Evolutionary conservation across 805 yeast genomes (phyloP), one percentile per base, ranked within the genome.

Genomic region (Saturnispora sanitii): DNA sequence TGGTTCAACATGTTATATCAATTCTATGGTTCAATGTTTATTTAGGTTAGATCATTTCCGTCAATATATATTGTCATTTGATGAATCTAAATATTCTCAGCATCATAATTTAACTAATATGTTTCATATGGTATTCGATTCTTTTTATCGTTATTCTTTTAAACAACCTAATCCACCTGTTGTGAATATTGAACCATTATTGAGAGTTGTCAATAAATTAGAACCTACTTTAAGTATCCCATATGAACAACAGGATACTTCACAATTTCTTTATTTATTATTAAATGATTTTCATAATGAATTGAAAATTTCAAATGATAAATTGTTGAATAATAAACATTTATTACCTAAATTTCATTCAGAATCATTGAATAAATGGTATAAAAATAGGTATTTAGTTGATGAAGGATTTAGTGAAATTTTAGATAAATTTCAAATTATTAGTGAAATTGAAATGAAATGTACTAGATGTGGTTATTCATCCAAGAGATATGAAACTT

Each of bases 211-310:
- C 32, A 67, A 77, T 35, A 57, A 65, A 2, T 52, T 80, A 18
- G 75, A 80, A 47, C 87, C 87, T 0, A 84, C 79, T 50, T 68
- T 81, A 41, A 63, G 66, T 47, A 79, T 82, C 11, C 90, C 90
- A 0, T 58, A 70, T 48, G 85, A 80, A 50, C 94, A 83, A 51
- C 92, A 83, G 53, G 94, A 83, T 56, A 79, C 88, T 1, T 86
- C 82, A 41, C 92, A 83, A 50, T 81, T 81, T 51, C 58, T 83
- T 33, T 66, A 81, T 55, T 74, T 82, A 45, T 48, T 82, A 9
- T 60, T 82, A 47, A 88, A 79, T 52, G 67, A 76, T 46, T 55
- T 83, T 11, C 90, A 83, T 54, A 77, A 77, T 37, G 94, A 83
- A 51, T 55, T 82, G 41, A 53, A 51, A 30, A 11, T n/a, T n/a